Conservation (phyloP, 2,329 filamentous ascomycete genomes). For the Ceratocystis cacaofunesta region DNA sequence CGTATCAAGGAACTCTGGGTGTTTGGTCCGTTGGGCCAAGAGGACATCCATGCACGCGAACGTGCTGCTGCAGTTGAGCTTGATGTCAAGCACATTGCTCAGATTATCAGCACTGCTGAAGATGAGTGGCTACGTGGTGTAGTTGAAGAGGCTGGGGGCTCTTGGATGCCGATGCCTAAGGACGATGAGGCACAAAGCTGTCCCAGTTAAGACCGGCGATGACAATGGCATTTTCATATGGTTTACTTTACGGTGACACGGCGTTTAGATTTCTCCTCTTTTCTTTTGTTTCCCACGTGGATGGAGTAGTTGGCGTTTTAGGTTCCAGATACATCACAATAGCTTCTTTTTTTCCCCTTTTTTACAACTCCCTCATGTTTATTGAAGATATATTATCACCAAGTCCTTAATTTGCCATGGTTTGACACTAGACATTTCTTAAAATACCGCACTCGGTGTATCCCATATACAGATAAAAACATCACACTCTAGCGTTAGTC, state of each 20-base stretch:
- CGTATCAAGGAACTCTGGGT: constrained; percentile 34
- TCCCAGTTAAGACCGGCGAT: not conserved
- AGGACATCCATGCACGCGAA: constrained; percentile 25
- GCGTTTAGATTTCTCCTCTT: not conserved
- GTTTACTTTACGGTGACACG: not conserved
- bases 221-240: too few species aligned
- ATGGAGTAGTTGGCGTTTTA: not conserved
- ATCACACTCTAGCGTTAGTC: not conserved
- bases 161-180: constrained; percentile 24
- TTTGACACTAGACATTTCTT: not conserved
- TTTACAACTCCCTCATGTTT: not conserved
- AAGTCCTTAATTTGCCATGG: too few species aligned
- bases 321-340: not conserved
- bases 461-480: not conserved
- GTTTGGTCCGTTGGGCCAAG: constrained; percentile 29
- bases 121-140: constrained; percentile 24
- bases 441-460: not conserved
- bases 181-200: not conserved
- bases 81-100: constrained; percentile 8
- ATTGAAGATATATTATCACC: not conserved
- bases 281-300: not conserved
- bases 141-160: constrained; percentile 26
- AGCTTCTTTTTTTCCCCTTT: not conserved
- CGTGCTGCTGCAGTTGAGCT: constrained; percentile 21
- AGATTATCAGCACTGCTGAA: constrained; percentile 23